Evolutionary conservation across 164 flowering plant genomes (phyloP), one percentile per base, ranked within the genome.

Genomic region (Sextonia rubra): DNA sequence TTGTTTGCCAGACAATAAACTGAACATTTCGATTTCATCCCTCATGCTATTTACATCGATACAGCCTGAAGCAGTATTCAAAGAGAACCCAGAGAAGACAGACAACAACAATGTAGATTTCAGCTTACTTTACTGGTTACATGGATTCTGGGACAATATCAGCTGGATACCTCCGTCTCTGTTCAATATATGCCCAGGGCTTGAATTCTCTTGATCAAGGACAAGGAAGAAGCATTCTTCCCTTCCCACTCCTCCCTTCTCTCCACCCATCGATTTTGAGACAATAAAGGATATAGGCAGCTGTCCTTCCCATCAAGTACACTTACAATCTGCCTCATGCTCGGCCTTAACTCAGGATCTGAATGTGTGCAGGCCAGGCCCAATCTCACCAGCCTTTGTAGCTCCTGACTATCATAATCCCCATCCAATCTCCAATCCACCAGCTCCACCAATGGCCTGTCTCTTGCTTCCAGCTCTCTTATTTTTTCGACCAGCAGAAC

Each of bases 121-220:
- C 52, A 24, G 27, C 47, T 48, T n/a, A 44, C n/a, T 12, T 12
- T 44, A 47, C 4, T 22, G 26, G 4, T 3, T 47, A n/a, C 56
- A 44, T 52, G 2, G 49, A 32, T 64, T 18, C 60, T 12, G 55
- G 29, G 18, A 52, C 20, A 29, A 32, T 32, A 32, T 32, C 44
- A 32, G 44, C 44, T 32, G 9, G 44, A 32, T 48, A 69, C 3
- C 17, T 22, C 15, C 63, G 22, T 68, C 47, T 44, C 18, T 22
- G 2, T 49, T 88, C 81, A 93, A 14, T 90, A 92, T 71, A 95
- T 86, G 47, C 98, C 97, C 24, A 95, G 87, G 79, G 97, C 95
- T 79, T 93, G 90, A 44, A 93, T 89, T 77, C 91, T 85, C 74
- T 80, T 88, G 52, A 91, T 74, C 76, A 88, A 71, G 49, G 87